phyloP scores from a whole-genome alignment of 306 rosid species.

The Astragalus membranaceus region DNA sequence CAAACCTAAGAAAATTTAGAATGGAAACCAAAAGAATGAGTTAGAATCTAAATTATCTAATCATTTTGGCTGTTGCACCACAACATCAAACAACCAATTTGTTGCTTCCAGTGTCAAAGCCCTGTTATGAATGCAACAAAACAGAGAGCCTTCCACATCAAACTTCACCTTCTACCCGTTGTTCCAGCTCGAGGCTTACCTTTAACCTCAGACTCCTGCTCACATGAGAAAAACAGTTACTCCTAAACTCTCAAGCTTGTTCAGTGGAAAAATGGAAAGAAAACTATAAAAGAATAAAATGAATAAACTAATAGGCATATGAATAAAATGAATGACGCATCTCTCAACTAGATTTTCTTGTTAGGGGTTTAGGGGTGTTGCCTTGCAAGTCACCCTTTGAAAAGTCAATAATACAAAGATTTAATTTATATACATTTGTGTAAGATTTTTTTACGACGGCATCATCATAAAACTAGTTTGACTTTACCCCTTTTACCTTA shows the following conservation, averaged over 20 bases:
- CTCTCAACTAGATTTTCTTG: background rate
- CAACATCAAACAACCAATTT: background rate
- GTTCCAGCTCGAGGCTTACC: constrained; percentile 35
- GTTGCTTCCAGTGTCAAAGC: background rate
- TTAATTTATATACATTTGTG: no score
- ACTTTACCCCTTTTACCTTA: no score
- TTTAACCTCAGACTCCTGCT: constrained; percentile 42
- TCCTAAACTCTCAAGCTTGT: background rate
- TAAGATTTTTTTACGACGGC: no score
- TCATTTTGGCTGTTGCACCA: background rate
- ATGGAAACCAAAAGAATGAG: background rate
- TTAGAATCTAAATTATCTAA: background rate
- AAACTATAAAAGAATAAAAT: background rate
- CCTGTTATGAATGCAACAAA: background rate
- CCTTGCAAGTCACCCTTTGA: background rate
- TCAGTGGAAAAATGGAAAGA: background rate
- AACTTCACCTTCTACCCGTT: constrained; percentile 34
- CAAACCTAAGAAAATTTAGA: background rate
- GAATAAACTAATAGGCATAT: no score
- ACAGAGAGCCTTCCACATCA: background rate
- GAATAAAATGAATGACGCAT: background rate
- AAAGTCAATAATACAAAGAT: background rate
- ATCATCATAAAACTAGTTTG: no score
- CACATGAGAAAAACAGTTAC: constrained; percentile 1
- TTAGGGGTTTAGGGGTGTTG: no score